Conservation (phyloP, 1,284 basidiomycete species). For the Ganoderma boninense region DNA sequence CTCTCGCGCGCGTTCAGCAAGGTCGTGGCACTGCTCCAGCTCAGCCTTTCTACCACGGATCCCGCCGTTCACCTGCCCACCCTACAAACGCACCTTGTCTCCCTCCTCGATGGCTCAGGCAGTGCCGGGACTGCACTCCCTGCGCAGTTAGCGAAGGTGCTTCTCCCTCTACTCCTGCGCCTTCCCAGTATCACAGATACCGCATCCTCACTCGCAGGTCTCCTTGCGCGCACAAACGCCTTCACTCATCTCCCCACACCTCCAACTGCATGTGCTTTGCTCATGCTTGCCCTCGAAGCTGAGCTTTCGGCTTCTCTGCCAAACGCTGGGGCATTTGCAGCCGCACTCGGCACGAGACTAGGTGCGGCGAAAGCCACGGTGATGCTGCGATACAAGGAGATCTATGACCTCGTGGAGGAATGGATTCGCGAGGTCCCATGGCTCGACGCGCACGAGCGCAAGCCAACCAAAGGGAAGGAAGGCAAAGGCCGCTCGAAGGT, state of each 20-base stretch:
- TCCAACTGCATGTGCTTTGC: conserved; percentile 70
- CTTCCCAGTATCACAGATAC: conserved; percentile 58
- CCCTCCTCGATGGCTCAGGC: conserved; percentile 40
- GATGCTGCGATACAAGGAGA: conserved; percentile 70
- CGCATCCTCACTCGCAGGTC: conserved; percentile 61
- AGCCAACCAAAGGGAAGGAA: conserved; percentile 36
- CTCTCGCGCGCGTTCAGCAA: conserved; percentile 64
- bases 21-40: conserved; percentile 55
- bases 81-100: conserved; percentile 58
- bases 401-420: conserved; percentile 65
- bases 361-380: conserved; percentile 61
- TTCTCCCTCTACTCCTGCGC: conserved; percentile 48
- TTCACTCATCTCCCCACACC: conserved; percentile 49
- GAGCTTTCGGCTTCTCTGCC: conserved; percentile 63
- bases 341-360: conserved; percentile 59
- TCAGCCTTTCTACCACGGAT: conserved; percentile 55
- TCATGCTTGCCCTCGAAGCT: conserved; percentile 78
- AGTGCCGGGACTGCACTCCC: conserved; percentile 43
- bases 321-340: conserved; percentile 61
- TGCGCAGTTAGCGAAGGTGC: conserved; percentile 46
- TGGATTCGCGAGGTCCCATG: conserved; percentile 76
- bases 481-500: conserved; percentile 60
- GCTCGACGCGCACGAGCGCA: conserved; percentile 54
- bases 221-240: conserved; percentile 54
- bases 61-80: conserved; percentile 51